Evolutionary conservation across 176 grass and related monocot genomes (phyloP).

Genomic region (Lolium rigidum): DNA sequence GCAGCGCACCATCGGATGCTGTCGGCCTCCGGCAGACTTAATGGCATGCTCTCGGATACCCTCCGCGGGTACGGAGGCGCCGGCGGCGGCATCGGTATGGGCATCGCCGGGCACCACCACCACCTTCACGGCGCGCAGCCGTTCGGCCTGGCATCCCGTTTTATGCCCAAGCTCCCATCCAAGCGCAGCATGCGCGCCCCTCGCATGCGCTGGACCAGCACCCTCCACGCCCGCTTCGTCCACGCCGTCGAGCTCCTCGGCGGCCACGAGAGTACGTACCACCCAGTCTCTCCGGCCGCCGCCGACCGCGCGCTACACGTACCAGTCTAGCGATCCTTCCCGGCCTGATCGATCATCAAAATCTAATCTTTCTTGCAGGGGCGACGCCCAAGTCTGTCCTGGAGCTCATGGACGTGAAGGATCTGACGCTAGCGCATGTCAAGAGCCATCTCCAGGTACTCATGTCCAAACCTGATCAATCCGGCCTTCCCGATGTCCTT

Average conservation of each 20-base stretch:
- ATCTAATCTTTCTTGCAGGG: constrained; percentile 45
- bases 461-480: neutral
- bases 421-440: constrained; percentile 99
- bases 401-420: constrained; percentile 99
- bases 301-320: neutral
- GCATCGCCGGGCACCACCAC: constrained; percentile 47
- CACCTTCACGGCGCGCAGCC: constrained; percentile 58
- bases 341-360: constrained; percentile 25
- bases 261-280: constrained; percentile 86
- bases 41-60: constrained; percentile 82
- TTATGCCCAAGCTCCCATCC: constrained; percentile 81
- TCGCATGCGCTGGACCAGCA: constrained; percentile 97
- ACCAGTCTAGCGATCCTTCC: neutral
- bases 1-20: constrained; percentile 75
- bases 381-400: constrained; percentile 98
- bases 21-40: constrained; percentile 66
- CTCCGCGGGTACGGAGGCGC: constrained; percentile 52
- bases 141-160: constrained; percentile 69
- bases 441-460: constrained; percentile 99
- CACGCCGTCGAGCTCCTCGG: constrained; percentile 97
- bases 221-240: constrained; percentile 92
- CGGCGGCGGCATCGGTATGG: constrained; percentile 26
- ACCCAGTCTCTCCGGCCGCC: neutral
- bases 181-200: constrained; percentile 97
- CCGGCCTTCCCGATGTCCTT: neutral